Base-by-base conservation (phyloP, 768 basidiomycete species). In the Leccinum aurantiacum region DNA sequence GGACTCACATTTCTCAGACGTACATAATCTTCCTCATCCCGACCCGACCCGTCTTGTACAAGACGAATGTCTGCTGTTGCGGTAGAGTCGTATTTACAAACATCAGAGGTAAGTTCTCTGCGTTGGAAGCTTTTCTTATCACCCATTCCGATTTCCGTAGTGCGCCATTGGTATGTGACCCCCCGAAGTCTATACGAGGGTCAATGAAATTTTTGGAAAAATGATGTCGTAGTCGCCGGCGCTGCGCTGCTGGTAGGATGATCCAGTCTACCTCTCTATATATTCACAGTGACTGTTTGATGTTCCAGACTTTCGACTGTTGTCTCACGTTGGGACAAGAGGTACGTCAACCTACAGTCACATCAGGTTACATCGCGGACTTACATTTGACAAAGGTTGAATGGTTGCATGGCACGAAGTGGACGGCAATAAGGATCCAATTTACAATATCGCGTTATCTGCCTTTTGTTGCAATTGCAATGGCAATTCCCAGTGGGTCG, bases 361-460 rank as follows among this genome's bases (percentile, higher is more conserved):
- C 25, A 11, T 15, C 6, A 8, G 31, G 24, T 29, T 44, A 4
- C 38, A n/a, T 17, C 9, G 14, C 3, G 19, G 31, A 55, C 33
- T 47, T 47, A 10, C 11, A 15, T 35, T 58, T 57, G 15, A 6
- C 15, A 27, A 55, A 69, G 68, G 59, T 64, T 14, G 50, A 58
- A 33, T 68, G 61, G 66, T 13, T 70, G 27, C 59, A 58, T 38
- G 51, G 62, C 37, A 60, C 61, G 17, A 59, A 19, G 44, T 69
- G 66, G 68, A 62, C 61, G 19, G 46, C 55, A 3, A 50, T 50
- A 56, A 57, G 68, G 57, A 53, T 70, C 6, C 61, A 63, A 19
- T 69, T 70, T 55, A 15, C 55, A 15, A 22, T 51, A n/a, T 63
- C 47, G 33, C 69, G 68, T 19, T 70, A 69, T 60, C 47, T 69